Conservation (phyloP, 2,329 filamentous ascomycete genomes). For the Exserohilum turcica region DNA sequence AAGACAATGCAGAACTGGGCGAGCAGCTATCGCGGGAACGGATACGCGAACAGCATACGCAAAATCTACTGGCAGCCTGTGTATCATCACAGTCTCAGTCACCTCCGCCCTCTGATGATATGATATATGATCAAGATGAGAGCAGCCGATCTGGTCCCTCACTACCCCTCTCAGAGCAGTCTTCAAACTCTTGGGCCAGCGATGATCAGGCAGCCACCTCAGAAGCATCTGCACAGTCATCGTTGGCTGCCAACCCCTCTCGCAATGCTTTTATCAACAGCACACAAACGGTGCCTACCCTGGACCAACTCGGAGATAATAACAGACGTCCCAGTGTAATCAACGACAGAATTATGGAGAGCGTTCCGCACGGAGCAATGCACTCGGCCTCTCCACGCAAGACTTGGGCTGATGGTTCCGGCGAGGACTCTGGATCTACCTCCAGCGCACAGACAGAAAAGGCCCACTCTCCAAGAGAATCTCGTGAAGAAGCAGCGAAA, state of each 20-base stretch:
- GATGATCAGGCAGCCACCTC: slow-evolving; percentile 24
- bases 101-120: slow-evolving; percentile 32
- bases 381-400: slow-evolving; percentile 14
- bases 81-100: slow-evolving; percentile 19
- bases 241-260: slow-evolving; percentile 36
- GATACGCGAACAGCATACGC: slow-evolving; percentile 48
- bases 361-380: slow-evolving; percentile 17
- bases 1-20: slow-evolving; percentile 23
- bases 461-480: slow-evolving; percentile 19
- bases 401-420: slow-evolving; percentile 49
- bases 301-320: slow-evolving; percentile 25
- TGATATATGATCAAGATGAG: slow-evolving; percentile 19
- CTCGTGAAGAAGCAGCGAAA: slow-evolving; percentile 9
- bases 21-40: slow-evolving; percentile 42
- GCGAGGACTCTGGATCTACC: slow-evolving; percentile 37
- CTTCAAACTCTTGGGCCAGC: slow-evolving; percentile 23
- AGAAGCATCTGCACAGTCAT: slow-evolving; percentile 19
- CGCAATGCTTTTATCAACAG: slow-evolving; percentile 52
- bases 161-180: slow-evolving; percentile 22
- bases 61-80: slow-evolving; percentile 33
- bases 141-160: slow-evolving; percentile 24
- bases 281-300: slow-evolving; percentile 48
- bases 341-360: slow-evolving; percentile 20
- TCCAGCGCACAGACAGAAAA: slow-evolving; percentile 32
- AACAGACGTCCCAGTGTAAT: slow-evolving; percentile 7